Conservation (phyloP, 2,329 filamentous ascomycete species). For the Pyrenophora teres region DNA sequence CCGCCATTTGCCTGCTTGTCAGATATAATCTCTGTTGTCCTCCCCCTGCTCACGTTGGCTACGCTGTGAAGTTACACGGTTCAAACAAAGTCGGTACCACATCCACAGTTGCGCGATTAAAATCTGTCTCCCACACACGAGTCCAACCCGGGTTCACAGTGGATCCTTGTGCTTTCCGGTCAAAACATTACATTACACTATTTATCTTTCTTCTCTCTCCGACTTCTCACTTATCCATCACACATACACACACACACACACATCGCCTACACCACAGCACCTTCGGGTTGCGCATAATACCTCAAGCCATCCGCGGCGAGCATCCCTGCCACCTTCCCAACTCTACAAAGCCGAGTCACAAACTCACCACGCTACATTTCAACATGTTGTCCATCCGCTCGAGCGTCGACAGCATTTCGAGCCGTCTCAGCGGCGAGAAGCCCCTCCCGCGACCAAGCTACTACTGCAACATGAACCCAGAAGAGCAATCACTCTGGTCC, state of each 20-base stretch:
- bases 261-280: conserved; percentile 1
- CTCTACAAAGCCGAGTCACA: not conserved
- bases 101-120: conserved; percentile 7
- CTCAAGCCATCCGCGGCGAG: conserved; percentile 8
- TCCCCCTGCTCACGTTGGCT: not conserved
- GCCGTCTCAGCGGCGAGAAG: conserved; percentile 24
- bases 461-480: conserved; percentile 27
- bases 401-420: conserved; percentile 16
- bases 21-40: conserved; percentile 5
- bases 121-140: not conserved
- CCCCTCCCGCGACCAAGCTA: conserved; percentile 24
- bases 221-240: not conserved
- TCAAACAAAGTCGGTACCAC: conserved; percentile 15
- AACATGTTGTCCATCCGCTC: conserved; percentile 19
- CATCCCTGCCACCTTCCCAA: not conserved
- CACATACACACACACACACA: not conserved
- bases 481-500: conserved; percentile 22
- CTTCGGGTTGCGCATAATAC: conserved; percentile 9
- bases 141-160: conserved; percentile 9
- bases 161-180: conserved; percentile 9
- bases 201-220: not conserved
- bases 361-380: conserved; percentile 2
- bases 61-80: conserved; percentile 1
- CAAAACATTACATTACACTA: conserved; percentile 1
- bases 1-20: not conserved